These are phyloP conservation scores for Podaxis pistillaris DNA, from an alignment of 768 basidiomycete species.

Conservation along the genomic window DNA sequence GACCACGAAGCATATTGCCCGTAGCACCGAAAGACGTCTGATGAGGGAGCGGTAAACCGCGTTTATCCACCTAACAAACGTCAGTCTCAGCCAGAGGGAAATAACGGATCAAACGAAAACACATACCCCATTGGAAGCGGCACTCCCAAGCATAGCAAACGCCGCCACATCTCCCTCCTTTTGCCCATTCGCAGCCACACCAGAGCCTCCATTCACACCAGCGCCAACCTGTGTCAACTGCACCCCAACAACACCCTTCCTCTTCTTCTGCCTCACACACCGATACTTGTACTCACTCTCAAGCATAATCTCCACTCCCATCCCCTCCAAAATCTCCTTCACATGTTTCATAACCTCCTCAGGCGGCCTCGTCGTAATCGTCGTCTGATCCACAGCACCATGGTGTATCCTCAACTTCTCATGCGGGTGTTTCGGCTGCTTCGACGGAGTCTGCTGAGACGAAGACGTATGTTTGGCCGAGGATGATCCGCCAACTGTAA, in stretches of 20 bases:
- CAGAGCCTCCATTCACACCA: conserved; percentile 30
- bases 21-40: conserved; percentile 65
- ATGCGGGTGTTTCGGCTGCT: conserved; percentile 28
- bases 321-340: conserved; percentile 71
- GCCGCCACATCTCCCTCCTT: conserved; percentile 48
- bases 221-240: conserved; percentile 21
- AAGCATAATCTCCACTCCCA: conserved; percentile 87
- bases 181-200: conserved; percentile 31
- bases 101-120: conserved; percentile 16
- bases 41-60: conserved; percentile 83
- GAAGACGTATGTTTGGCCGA: not conserved
- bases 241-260: conserved; percentile 46
- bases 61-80: conserved; percentile 71
- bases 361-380: conserved; percentile 80
- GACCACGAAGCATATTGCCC: conserved; percentile 80
- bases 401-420: conserved; percentile 77
- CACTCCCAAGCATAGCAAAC: conserved; percentile 75
- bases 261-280: conserved; percentile 77
- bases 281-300: conserved; percentile 92
- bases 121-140: conserved; percentile 85
- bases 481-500: conserved; percentile 38
- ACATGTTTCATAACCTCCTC: conserved; percentile 89
- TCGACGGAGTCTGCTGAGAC: conserved; percentile 19
- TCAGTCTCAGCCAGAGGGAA: no score
- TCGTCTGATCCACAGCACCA: conserved; percentile 89